Evolutionary conservation across 73 alveolate species (phyloP).

Genomic region (Stentor coeruleus): DNA sequence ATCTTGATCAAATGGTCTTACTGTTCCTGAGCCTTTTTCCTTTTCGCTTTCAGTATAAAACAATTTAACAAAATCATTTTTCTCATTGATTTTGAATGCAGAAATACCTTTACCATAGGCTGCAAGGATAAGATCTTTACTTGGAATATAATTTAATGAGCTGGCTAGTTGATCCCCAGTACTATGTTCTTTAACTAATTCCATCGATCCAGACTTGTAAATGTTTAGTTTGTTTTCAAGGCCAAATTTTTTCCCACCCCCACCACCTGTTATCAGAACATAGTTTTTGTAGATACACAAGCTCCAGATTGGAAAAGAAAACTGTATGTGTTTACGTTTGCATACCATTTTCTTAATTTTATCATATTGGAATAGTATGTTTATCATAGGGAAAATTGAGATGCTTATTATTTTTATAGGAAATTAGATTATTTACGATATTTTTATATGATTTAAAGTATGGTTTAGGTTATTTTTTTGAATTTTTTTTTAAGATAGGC

Average conservation of each 20-base stretch:
- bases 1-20: neutral
- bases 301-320: slow-evolving; percentile 23
- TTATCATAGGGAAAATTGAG: no score
- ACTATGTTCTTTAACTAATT: neutral
- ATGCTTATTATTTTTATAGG: no score
- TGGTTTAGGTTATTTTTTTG: no score
- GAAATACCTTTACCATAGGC: neutral
- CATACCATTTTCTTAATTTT: neutral
- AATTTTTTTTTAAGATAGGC: no score
- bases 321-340: neutral
- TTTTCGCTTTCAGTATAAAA: neutral
- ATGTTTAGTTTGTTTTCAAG: slow-evolving; percentile 4
- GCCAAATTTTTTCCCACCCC: slow-evolving; percentile 26
- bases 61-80: neutral
- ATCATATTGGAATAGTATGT: no score
- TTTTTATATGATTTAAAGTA: no score
- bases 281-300: slow-evolving; percentile 19
- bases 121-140: neutral
- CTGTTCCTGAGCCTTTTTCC: neutral
- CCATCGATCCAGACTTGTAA: neutral
- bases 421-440: no score
- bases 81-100: neutral
- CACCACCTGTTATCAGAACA: slow-evolving; percentile 15
- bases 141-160: neutral
- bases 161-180: slow-evolving; percentile 6